Evolutionary conservation across 75 land plant species (phyloP), one percentile per base, ranked within the genome.

Genomic region (Larix kaempferi): DNA sequence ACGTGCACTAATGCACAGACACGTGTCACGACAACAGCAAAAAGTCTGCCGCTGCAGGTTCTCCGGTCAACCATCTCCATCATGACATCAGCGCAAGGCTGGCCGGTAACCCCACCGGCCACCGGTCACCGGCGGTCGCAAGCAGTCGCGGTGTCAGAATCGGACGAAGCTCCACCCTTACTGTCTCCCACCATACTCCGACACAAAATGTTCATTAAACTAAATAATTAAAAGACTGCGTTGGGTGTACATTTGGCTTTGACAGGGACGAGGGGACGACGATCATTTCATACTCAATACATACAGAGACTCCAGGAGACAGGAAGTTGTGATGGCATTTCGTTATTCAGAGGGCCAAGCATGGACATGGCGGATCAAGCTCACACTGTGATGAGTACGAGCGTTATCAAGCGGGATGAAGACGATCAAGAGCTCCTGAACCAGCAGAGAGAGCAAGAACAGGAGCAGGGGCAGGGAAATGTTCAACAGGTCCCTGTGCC

Each of bases 391-490:
- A 44, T 10, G 7, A 35, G n/a, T 3, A 41, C 41, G 73, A 69
- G 35, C 12, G 73, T 54, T 22, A 37, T 69, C 8, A 69, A 69
- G 25, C 73, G n/a, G 10, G 73, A 69, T 25, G 8, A 29, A 16
- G 71, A 66, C 35, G 71, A 66, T 15, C 37, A 66, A 2, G 6
- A 29, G 4, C 17, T 29, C 6, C 21, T 16, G 17, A 37, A 66
- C 7, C 21, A 19, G 19, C 37, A 41, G 15, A 37, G 12, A n/a
- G 73, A 41, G 52, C 49, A n/a, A 21, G 23, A 69, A 61, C 77
- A 5, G 84, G 75, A 58, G 58, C 64, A 14, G 19, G 11, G 13
- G 15, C 79, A 16, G 69, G 81, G 29, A 49, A 49, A 49, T 49
- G 54, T 11, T 49, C 54, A 49, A 1, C 72, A 21, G 59, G 23